These are phyloP conservation scores for Metroxylon sagu DNA, from an alignment of 176 grass and related monocot species.

Conservation along the genomic window DNA sequence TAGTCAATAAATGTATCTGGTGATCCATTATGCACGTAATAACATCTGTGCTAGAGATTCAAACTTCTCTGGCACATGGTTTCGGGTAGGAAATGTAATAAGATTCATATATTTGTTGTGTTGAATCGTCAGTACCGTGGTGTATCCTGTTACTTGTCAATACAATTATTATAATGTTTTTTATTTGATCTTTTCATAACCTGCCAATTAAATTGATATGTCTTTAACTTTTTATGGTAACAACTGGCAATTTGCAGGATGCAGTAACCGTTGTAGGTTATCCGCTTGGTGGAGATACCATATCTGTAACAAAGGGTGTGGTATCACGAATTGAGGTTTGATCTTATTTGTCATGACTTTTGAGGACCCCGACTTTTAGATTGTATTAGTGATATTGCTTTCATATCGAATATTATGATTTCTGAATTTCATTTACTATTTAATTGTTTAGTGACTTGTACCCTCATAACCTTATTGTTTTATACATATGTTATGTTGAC, in stretches of 20 bases:
- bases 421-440: too few species aligned
- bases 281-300: slow-evolving; percentile 91
- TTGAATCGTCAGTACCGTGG: too few species aligned
- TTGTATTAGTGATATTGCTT: slow-evolving; percentile 23
- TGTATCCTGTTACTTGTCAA: neutral
- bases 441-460: too few species aligned
- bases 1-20: too few species aligned
- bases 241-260: slow-evolving; percentile 38
- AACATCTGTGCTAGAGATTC: too few species aligned
- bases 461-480: too few species aligned
- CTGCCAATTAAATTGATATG: neutral
- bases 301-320: slow-evolving; percentile 98
- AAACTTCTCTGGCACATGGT: too few species aligned
- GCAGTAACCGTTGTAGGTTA: slow-evolving; percentile 94
- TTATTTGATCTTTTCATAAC: neutral
- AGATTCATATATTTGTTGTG: too few species aligned
- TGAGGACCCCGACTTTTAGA: neutral
- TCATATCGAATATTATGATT: slow-evolving; percentile 30
- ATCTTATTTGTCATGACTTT: slow-evolving; percentile 27
- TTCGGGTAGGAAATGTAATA: too few species aligned
- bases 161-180: neutral
- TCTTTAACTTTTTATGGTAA: neutral
- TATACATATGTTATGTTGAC: too few species aligned
- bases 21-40: too few species aligned
- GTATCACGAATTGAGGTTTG: slow-evolving; percentile 95